A percentile compares a stretch with the other conserved stretches of the same genome.
phyloP scores from a whole-genome alignment of 208 protist genomes.

The Trypanosoma cruzi region DNA sequence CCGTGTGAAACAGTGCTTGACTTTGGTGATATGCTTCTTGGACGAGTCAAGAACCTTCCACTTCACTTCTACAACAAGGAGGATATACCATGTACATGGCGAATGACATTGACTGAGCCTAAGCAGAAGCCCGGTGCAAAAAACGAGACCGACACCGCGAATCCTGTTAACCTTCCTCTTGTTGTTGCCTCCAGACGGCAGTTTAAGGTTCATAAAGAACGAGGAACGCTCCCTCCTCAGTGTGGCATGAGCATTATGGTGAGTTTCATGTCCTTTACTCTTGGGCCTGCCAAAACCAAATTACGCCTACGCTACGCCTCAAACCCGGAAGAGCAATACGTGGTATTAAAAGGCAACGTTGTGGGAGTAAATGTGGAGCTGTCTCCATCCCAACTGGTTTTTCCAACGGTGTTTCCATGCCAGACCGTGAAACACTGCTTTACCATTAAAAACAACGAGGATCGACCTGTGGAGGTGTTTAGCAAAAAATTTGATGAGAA shows the following conservation, averaged over 20 bases:
- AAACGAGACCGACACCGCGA: background rate
- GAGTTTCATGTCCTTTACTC: constrained; percentile 56
- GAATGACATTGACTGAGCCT: constrained; percentile 48
- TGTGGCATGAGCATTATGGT: constrained; percentile 62
- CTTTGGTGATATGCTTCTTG: constrained; percentile 91
- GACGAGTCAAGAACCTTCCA: constrained; percentile 80
- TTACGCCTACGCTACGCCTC: constrained; percentile 62
- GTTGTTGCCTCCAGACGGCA: constrained; percentile 18
- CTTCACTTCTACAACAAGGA: constrained; percentile 89
- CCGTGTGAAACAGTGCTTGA: constrained; percentile 66
- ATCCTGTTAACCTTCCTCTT: background rate
- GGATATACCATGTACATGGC: constrained; percentile 91
- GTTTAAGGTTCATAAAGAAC: constrained; percentile 74
- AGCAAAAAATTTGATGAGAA: constrained; percentile 77
- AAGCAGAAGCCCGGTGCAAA: constrained; percentile 3
- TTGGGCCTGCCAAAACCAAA: constrained; percentile 28
- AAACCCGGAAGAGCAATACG: constrained; percentile 50
- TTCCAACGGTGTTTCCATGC: constrained; percentile 79
- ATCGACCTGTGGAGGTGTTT: constrained; percentile 90
- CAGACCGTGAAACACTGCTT: constrained; percentile 61
- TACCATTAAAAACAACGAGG: constrained; percentile 85
- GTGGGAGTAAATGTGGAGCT: constrained; percentile 43
- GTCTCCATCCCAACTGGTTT: constrained; percentile 46
- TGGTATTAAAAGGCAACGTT: constrained; percentile 48
- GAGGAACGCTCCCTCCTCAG: constrained; percentile 68